Base-by-base conservation (phyloP, 192 early-diverging fungal species). In the Entomortierella chlamydospora region DNA sequence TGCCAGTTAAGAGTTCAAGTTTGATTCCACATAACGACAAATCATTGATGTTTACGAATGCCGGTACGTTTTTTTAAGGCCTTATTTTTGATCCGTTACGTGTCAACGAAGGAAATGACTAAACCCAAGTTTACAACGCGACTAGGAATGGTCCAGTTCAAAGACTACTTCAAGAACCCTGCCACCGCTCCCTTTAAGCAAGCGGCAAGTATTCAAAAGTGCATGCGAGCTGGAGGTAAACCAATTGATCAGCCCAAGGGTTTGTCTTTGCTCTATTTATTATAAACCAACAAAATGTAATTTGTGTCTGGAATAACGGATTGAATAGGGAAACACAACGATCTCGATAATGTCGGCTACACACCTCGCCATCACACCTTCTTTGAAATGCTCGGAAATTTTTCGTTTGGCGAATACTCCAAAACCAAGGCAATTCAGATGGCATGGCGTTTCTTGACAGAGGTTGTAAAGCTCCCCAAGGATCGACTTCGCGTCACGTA, bases 311-410 rank as follows among this genome's bases (percentile, higher is more conserved):
- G 34, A 37, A 37, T n/a, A n/a, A n/a, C n/a, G n/a, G n/a, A n/a
- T n/a, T n/a, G n/a, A 43, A 25, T 42, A 83, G 82, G 87, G 23
- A 88, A 88, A 42, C 88, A 89, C 64, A 90, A 90, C 23, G 89
- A 90, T 59, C 69, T 90, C 6, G 89, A 90, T 59, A 88, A 90
- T 70, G 89, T 90, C 8, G 89, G 89, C n/a, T 85, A 81, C 63
- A 90, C 89, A 5, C 83, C 85, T 31, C 85, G 88, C 9, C 89
- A 91, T 66, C 89, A 91, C 56, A 91, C 89, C 1, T 88, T 89
- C 47, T 91, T 91, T 72, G 89, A 91, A 68, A 91, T 91, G 89
- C 66, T 91, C 23, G 89, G 89, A 11, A 87, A 88, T 41, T 91
- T 91, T 71, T 88, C 88, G 0, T 89, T 91, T 82, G 89, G 89